Evolutionary conservation across 176 grass and related monocot species (phyloP), one percentile per base, ranked within the genome.

Genomic region (Rhynchospora breviuscula): DNA sequence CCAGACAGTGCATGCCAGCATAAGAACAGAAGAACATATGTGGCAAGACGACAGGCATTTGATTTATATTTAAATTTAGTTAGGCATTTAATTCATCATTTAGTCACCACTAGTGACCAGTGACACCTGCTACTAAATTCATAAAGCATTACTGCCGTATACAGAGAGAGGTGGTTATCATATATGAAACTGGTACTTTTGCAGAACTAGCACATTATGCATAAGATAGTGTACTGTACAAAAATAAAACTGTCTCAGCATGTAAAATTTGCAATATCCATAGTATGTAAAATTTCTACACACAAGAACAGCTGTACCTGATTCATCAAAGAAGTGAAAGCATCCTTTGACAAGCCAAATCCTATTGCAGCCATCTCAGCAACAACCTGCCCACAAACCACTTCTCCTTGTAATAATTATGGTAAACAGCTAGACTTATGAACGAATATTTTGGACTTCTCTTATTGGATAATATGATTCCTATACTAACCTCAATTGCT

Each of bases 311-410:
- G 73, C 25, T 19, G 35, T 90, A 99, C 97, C 91, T 95, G 88
- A 80, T 95, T 95, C 97, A 99, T 99, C 86, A 95, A 90, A 88
- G 91, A 95, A 87, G 89, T 99, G 78, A 99, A 99, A 86, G 89
- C 88, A 84, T 93, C 91, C 81, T 93, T 95, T 44, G 83, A 53
- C 87, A 99, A 85, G 40, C 87, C 91, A 89, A 99, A 95, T 81
- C 97, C 97, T 84, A 93, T 90, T 48, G 91, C 89, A 81, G 93
- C 97, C 91, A 99, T 99, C 86, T 99, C 97, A 66, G 97, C 91
- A 81, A 99, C 97, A 79, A 86, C 88, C 97, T 99, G 82, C 0
- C 15, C 12, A 88, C 76, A 46, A 87, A 4, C 6, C 6, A 57
- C 31, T 57, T 48, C 0, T 8, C 19, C 0, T 77, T 13, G 25